Evolutionary conservation across 2,329 filamentous ascomycete genomes (phyloP), one percentile per base, ranked within the genome.

Genomic region (Sporothrix phasma): DNA sequence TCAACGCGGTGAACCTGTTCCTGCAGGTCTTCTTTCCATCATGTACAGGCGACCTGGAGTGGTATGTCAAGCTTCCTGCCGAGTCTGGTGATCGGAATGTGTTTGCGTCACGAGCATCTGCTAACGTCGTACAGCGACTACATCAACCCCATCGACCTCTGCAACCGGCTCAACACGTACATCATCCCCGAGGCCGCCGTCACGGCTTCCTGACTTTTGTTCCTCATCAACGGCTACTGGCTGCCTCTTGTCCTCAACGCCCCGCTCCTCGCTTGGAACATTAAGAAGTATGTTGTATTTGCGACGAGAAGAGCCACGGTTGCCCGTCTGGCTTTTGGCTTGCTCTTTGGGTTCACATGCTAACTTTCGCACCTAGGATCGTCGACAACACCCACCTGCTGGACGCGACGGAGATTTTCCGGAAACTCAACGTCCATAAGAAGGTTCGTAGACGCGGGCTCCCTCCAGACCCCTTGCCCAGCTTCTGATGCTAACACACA

Each of bases 21-120:
- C 84, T 99, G 65, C 95, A 99, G 81, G 94, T 99, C 72, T 99
- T 99, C 85, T 99, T 99, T 82, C 94, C 65, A 99, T 99, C 75
- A 99, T 99, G 95, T 99, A 97, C 81, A 96, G n/a, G 91, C 78
- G 94, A 99, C 84, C 80, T 99, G 73, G 94, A 99, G 88, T 99
- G 94, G 92, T 96, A 81, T 74, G 90, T 82, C 41, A 7, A 15
- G 34, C 22, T 24, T 17, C 19, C 22, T 15, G 3, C 19, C 2
- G 49, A 37, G 26, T 10, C 34, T 37, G 34, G 34, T 11, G 1
- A 6, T n/a, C 6, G 13, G 31, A 34, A n/a, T 17, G 17, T 15
- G 11, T n/a, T 26, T n/a, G 15, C 8, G 8, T 61, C 26, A 10
- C 47, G 19, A 22, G 43, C 1, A 13, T 10, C 17, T 65, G 72